phyloP scores from a whole-genome alignment of 306 rosid species.

The Dalbergia cochinchinensis region DNA sequence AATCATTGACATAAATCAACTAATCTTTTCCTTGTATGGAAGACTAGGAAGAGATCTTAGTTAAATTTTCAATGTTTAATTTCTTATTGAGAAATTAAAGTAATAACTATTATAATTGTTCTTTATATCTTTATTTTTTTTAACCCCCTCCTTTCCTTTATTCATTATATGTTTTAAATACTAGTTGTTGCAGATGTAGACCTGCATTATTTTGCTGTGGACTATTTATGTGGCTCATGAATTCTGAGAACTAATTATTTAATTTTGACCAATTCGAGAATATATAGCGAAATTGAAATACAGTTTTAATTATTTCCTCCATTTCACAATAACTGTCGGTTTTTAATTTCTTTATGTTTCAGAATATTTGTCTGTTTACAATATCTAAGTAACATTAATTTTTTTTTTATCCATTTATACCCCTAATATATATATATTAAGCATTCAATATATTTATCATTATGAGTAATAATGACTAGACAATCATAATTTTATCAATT shows the following conservation, averaged over 20 bases:
- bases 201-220: constrained; percentile 1
- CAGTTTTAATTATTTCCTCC: too few relatives aligned
- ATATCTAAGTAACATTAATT: too few relatives aligned
- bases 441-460: too few relatives aligned
- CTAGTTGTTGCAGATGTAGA: not conserved
- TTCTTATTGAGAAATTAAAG: constrained; percentile 46
- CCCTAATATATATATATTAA: too few relatives aligned
- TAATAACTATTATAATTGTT: constrained; percentile 50
- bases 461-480: too few relatives aligned
- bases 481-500: too few relatives aligned
- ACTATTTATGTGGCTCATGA: constrained; percentile 8
- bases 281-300: not conserved
- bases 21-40: constrained; percentile 49
- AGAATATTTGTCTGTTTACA: too few relatives aligned
- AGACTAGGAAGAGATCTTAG: constrained; percentile 42
- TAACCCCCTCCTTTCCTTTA: not conserved
- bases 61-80: constrained; percentile 46
- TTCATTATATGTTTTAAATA: constrained; percentile 14
- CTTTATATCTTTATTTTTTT: constrained; percentile 33
- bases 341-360: too few relatives aligned
- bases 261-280: constrained; percentile 6
- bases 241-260: not conserved
- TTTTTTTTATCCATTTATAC: too few relatives aligned
- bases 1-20: constrained; percentile 45
- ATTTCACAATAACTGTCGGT: too few relatives aligned